Evolutionary conservation across 202 grass and related monocot species (phyloP), one percentile per base, ranked within the genome.

Genomic region (Zizania palustris): DNA sequence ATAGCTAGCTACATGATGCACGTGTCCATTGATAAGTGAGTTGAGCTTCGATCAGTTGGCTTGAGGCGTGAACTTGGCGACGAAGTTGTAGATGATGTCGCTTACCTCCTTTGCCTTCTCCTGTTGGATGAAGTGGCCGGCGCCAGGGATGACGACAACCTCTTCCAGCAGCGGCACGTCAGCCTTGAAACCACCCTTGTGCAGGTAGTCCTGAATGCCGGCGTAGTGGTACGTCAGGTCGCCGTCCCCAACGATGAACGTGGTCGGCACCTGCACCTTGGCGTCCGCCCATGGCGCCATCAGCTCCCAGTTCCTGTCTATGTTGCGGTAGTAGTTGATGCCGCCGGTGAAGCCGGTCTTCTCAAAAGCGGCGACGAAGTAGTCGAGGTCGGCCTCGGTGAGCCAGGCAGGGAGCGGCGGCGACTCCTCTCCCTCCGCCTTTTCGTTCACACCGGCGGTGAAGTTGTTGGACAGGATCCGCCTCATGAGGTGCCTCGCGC

Each of bases 251-350:
- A 88, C 72, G 53, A 91, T 72, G 77, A 91, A 91, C 82, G 74
- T 83, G 66, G 89, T 91, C 0, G 82, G 82, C 59, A 88, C 89
- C 28, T 1, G 0, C 22, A 92, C 82, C 79, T 88, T 87, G 42
- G 85, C 85, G 50, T 77, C 82, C 22, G 85, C 75, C 89, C 89
- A 92, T 13, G 85, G 74, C 64, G 80, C 86, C 54, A 45, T 46
- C 72, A 92, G 59, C 60, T 92, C 86, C 90, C 86, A 92, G 80
- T 92, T 89, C 45, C 90, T 79, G 80, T 93, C 72, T 72, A 90
- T 54, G 76, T 83, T 84, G 38, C 87, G 75, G 81, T 93, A 88
- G 65, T 87, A 93, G 80, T 87, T 90, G 60, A 93, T 71, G 53
- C 9, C 61, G 15, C 81, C 84, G 1, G 90, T 90, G 81, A 93